Conservation (phyloP, 345 rosid genomes). For the Cardiospermum halicacabum region DNA sequence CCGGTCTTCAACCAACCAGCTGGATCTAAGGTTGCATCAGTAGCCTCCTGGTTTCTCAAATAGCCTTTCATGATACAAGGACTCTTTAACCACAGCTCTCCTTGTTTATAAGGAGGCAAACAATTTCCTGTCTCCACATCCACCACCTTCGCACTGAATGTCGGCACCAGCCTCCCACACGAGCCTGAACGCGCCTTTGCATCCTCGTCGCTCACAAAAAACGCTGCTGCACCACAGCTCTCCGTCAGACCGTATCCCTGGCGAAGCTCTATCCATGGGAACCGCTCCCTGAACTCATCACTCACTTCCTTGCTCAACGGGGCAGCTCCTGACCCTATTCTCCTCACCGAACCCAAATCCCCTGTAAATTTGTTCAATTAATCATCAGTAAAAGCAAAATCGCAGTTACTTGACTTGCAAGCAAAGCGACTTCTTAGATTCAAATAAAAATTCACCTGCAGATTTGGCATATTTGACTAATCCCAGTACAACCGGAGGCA, state of each 20-base stretch:
- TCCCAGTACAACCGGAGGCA: conserved; percentile 53
- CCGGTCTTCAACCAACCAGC: conserved; percentile 68
- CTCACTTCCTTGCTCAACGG: conserved; percentile 51
- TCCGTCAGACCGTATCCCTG: conserved; percentile 66
- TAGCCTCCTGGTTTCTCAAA: conserved; percentile 44
- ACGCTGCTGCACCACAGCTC: conserved; percentile 39
- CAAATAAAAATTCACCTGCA: not conserved
- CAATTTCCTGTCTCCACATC: conserved; percentile 36
- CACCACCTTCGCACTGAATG: conserved; percentile 40
- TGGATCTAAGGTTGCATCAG: conserved; percentile 32
- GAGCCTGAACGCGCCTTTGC: conserved; percentile 36
- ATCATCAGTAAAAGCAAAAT: no score
- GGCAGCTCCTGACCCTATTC: conserved; percentile 56
- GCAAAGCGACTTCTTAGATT: not conserved
- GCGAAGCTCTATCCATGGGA: conserved; percentile 58
- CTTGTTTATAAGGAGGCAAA: conserved; percentile 32
- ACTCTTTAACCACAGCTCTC: conserved; percentile 55
- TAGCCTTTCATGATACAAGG: conserved; percentile 49
- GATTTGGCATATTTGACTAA: conserved; percentile 35
- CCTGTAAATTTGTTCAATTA: no score
- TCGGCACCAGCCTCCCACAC: conserved; percentile 40
- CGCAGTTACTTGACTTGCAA: not conserved
- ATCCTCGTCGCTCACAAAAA: conserved; percentile 17
- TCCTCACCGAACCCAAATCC: conserved; percentile 36
- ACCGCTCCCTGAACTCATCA: conserved; percentile 35